Base-by-base conservation (phyloP, 1,284 basidiomycete species). In the Thecaphora thlaspeos region DNA sequence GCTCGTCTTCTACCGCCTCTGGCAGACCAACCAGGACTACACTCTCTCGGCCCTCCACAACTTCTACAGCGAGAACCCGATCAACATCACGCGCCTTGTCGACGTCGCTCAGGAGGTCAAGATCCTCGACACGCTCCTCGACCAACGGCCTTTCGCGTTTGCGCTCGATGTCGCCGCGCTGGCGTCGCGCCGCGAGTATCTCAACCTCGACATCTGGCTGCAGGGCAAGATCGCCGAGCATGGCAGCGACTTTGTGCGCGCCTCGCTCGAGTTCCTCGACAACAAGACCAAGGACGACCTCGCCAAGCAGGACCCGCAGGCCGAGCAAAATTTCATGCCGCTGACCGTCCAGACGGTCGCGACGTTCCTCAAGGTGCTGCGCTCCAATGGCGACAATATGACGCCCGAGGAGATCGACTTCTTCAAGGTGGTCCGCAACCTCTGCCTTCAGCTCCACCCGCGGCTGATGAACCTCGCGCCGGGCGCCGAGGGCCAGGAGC, bases 141-240 rank as follows among this genome's bases (percentile, higher is more conserved):
- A 91, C 70, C 87, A 90, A 37, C 86, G 88, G 12, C 90, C 91
- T 2, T 89, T 92, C 61, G 86, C 88, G 88, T 17, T 84, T 94
- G 45, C 73, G 22, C 64, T 77, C 24, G 95, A 99, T 76, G 87
- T 96, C 37, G 95, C 95, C 15, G 88, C 92, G 5, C 81, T 96
- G 22, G 93, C 93, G 2, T 91, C 91, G 39, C 87, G 91, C 43
- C 83, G 91, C 68, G 94, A 98, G 77, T 90, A 91, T 73, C 83
- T 98, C 70, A 92, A 97, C 71, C 83, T 98, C 44, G 93, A 96
- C 80, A 91, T 94, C 79, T 98, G 93, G 93, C 83, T 98, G 4
- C 86, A 89, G 36, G 89, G 92, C 77, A 88, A 90, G 68, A 88
- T 95, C 38, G 81, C 85, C 15, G 57, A 55, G 32, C 88, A 92